These are phyloP conservation scores for Ascoidea rubescens DNA, from an alignment of 805 yeast genomes.

Conservation along the genomic window DNA sequence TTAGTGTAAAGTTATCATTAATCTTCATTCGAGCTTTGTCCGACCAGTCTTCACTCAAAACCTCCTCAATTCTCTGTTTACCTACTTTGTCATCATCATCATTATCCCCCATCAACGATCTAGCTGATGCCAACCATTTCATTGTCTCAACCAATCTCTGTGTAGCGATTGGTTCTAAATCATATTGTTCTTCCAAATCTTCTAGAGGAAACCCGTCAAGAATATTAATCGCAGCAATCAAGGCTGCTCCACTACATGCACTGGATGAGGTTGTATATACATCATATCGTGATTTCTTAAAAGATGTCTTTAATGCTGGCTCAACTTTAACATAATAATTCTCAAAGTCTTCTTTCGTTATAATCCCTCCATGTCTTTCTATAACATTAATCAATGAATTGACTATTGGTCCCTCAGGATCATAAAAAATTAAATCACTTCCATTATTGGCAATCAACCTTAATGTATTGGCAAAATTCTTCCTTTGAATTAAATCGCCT, in stretches of 20 bases:
- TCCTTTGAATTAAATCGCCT: slow-evolving; percentile 54
- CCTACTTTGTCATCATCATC: slow-evolving; percentile 9
- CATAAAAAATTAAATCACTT: slow-evolving; percentile 65
- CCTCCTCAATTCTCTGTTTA: slow-evolving; percentile 25
- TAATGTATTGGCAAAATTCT: slow-evolving; percentile 52
- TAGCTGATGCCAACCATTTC: slow-evolving; percentile 87
- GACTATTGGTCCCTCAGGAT: slow-evolving; percentile 67
- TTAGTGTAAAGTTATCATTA: slow-evolving; percentile 39
- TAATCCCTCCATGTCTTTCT: slow-evolving; percentile 49
- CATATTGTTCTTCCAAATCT: slow-evolving; percentile 18
- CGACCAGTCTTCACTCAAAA: slow-evolving; percentile 45
- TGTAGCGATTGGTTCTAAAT: slow-evolving; percentile 31
- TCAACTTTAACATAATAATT: slow-evolving; percentile 34
- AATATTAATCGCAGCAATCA: slow-evolving; percentile 60
- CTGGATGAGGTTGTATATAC: slow-evolving; percentile 48
- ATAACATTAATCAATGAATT: slow-evolving; percentile 36
- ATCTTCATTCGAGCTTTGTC: slow-evolving; percentile 33
- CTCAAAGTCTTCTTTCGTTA: slow-evolving; percentile 51
- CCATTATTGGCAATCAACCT: slow-evolving; percentile 64
- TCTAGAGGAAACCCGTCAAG: slow-evolving; percentile 31
- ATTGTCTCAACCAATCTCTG: slow-evolving; percentile 72
- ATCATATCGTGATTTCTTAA: slow-evolving; percentile 21
- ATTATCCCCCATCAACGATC: slow-evolving; percentile 74
- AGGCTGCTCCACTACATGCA: slow-evolving; percentile 73
- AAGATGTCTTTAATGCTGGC: slow-evolving; percentile 28